Evolutionary conservation across 441 rosid genomes (phyloP).

Genomic region (Sinapis alba): DNA sequence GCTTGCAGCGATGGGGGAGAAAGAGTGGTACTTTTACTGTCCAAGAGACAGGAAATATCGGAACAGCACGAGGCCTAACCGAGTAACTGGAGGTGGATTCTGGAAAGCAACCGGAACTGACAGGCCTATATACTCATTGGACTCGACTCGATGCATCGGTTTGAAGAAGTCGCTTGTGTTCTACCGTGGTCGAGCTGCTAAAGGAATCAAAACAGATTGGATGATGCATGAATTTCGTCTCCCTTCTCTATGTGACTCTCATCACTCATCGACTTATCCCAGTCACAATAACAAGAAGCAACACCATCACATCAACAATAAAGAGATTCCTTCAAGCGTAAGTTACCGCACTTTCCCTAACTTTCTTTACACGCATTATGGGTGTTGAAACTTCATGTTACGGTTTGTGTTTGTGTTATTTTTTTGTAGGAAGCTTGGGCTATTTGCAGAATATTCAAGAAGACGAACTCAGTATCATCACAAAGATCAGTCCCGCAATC

Average conservation of each 20-base stretch:
- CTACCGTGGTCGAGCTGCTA: slow-evolving; percentile 94
- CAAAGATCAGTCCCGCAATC: slow-evolving; percentile 75
- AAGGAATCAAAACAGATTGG: slow-evolving; percentile 96
- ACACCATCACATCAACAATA: slow-evolving; percentile 44
- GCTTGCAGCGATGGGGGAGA: slow-evolving; percentile 74
- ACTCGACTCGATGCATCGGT: slow-evolving; percentile 77
- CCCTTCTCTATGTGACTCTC: slow-evolving; percentile 63
- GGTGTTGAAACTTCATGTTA: not conserved
- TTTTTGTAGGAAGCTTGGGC: slow-evolving; percentile 92
- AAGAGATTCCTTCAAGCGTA: slow-evolving; percentile 65
- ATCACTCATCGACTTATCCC: slow-evolving; percentile 42
- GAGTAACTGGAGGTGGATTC: slow-evolving; percentile 92
- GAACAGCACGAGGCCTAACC: slow-evolving; percentile 85
- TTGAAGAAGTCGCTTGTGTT: slow-evolving; percentile 91
- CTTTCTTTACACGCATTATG: slow-evolving; percentile 10
- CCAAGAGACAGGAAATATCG: slow-evolving; percentile 90
- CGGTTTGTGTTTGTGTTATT: not conserved
- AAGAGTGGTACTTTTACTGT: slow-evolving; percentile 94
- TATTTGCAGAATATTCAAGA: slow-evolving; percentile 95
- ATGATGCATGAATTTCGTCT: slow-evolving; percentile 99
- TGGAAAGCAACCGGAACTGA: slow-evolving; percentile 99
- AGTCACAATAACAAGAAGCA: slow-evolving; percentile 58
- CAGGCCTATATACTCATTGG: slow-evolving; percentile 84
- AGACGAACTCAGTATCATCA: slow-evolving; percentile 64
- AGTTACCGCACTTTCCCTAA: not conserved